These are phyloP conservation scores for Begonia masoniana DNA, from an alignment of 306 rosid species.

Conservation along the genomic window DNA sequence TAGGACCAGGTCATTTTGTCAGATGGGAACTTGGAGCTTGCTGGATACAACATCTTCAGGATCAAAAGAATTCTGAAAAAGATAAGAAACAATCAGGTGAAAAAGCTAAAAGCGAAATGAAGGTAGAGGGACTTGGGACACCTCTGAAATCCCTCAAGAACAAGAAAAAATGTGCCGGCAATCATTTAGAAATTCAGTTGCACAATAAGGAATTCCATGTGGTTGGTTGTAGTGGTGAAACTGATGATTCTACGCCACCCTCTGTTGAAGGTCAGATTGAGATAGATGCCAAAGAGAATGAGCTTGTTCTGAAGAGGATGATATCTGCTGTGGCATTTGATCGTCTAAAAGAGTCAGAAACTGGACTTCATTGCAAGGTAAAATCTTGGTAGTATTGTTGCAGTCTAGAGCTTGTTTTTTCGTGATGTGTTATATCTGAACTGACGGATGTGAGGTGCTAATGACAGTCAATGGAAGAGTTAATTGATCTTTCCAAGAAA, in stretches of 20 bases:
- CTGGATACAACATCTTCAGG: slow-evolving; percentile 99
- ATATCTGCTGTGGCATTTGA: slow-evolving; percentile 65
- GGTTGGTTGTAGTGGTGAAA: slow-evolving; percentile 31
- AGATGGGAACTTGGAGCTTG: slow-evolving; percentile 99
- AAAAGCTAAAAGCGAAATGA: slow-evolving; percentile 73
- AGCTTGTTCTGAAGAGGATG: slow-evolving; percentile 47
- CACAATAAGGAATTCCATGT: slow-evolving; percentile 29
- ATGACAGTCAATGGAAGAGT: slow-evolving; percentile 77
- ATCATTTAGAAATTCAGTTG: slow-evolving; percentile 28
- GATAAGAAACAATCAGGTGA: slow-evolving; percentile 64
- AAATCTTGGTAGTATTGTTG: slow-evolving; percentile 14
- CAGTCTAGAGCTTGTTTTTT: slow-evolving; percentile 1
- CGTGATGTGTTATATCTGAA: slow-evolving; percentile 16
- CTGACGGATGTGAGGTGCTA: slow-evolving; percentile 15
- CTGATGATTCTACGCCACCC: slow-evolving; percentile 31
- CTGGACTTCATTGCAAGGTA: slow-evolving; percentile 96
- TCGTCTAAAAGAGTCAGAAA: slow-evolving; percentile 79
- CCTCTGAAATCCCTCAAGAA: slow-evolving; percentile 82
- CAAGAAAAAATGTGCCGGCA: slow-evolving; percentile 57
- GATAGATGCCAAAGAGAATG: slow-evolving; percentile 56
- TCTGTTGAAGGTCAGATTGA: slow-evolving; percentile 33
- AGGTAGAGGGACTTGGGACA: slow-evolving; percentile 94
- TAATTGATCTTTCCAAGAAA: slow-evolving; percentile 57
- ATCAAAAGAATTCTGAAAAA: slow-evolving; percentile 72
- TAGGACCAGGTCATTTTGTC: slow-evolving; percentile 38